Conservation (phyloP, 1,284 basidiomycete genomes). For the Hemileccinum hortonii region DNA sequence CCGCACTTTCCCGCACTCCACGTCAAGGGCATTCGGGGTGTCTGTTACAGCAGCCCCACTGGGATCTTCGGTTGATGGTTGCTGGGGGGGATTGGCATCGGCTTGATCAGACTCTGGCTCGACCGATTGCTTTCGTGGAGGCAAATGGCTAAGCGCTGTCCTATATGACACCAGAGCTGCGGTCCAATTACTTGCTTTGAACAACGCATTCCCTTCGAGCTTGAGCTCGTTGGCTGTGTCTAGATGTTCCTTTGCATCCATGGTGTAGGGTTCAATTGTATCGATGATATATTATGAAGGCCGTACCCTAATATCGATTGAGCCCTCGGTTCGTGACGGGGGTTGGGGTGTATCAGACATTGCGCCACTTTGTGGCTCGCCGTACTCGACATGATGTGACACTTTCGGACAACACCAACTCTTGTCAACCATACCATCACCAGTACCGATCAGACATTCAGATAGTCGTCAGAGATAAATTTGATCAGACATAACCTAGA, state of each 20-base stretch:
- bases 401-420: too few relatives aligned
- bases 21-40: slow-evolving; percentile 32
- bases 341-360: not conserved
- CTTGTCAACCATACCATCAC: too few relatives aligned
- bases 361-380: too few relatives aligned
- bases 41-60: slow-evolving; percentile 2
- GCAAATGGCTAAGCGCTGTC: slow-evolving; percentile 57
- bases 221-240: slow-evolving; percentile 59
- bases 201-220: slow-evolving; percentile 55
- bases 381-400: too few relatives aligned
- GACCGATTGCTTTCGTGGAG: slow-evolving; percentile 37
- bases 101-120: slow-evolving; percentile 15
- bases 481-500: too few relatives aligned
- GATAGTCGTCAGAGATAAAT: too few relatives aligned
- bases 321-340: not conserved
- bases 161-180: slow-evolving; percentile 66
- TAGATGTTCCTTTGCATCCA: slow-evolving; percentile 41
- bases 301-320: slow-evolving; percentile 2
- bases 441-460: too few relatives aligned
- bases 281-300: not conserved
- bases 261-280: slow-evolving; percentile 1
- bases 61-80: slow-evolving; percentile 17
- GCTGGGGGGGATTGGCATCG: slow-evolving; percentile 13
- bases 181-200: slow-evolving; percentile 54
- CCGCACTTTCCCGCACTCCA: slow-evolving; percentile 54